Base-by-base conservation (phyloP, 2,329 filamentous ascomycete species). In the Ophiostoma ulmi region DNA sequence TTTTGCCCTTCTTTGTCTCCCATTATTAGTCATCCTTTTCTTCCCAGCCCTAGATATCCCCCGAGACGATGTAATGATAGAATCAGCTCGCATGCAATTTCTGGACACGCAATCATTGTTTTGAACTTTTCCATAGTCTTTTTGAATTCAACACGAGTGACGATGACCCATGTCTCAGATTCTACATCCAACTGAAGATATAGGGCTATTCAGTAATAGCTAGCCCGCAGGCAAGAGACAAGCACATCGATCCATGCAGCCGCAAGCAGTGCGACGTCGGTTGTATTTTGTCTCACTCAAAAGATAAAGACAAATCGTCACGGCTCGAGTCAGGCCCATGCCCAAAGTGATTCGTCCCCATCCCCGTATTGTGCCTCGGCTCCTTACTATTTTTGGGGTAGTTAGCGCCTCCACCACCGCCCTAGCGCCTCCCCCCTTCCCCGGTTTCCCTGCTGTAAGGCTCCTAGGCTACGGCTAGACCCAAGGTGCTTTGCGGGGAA, bases 401-500 rank as follows among this genome's bases (percentile, higher is more conserved):
- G 10, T 36, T 63, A 35, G 58, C 58, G 58, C 26, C 52, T 55
- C 44, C 44, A 52, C 39, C 39, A 5, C 39, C 39, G 39, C 39
- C 39, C 39, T 44, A 44, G 11, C 44, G 44, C 2, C 17, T 17
- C 44, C 44, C 44, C 4, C 2, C 31, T 63, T 35, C 58, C 22
- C 58, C 58, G 13, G 58, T 5, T 63, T 35, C 26, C n/a, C 20
- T 35, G 58, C 58, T 63, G 26, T 7, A 35, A 63, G 52, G 11
- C 52, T 48, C 17, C 44, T 48, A n/a, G 44, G 44, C 14, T 48
- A 20, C 44, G 44, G 44, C 44, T 48, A n/a, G 38, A 13, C 38
- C 44, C n/a, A 58, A 17, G 48, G 52, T 22, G n/a, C 52, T 20
- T 63, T 63, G 58, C 58, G 58, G 58, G 58, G 58, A 55, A 63